These are phyloP conservation scores for Centella asiatica DNA, from an alignment of 129 eudicot genomes.

Conservation along the genomic window DNA sequence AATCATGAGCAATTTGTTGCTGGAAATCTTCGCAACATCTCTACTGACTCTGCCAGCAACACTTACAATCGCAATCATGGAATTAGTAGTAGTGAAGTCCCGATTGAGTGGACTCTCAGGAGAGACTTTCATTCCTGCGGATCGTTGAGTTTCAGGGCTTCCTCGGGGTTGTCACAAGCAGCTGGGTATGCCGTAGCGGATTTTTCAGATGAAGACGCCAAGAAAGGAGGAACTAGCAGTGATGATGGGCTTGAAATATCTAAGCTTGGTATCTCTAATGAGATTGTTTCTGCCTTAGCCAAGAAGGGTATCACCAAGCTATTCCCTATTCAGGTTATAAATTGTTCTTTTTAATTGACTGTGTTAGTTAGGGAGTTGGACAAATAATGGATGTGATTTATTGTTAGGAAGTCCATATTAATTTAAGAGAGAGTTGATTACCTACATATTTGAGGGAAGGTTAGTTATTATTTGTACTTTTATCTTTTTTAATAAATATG, in stretches of 20 bases:
- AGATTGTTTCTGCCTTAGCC: constrained; percentile 51
- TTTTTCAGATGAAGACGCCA: constrained; percentile 28
- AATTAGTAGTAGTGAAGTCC: background rate
- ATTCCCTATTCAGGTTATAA: constrained; percentile 79
- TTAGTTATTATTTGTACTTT: background rate
- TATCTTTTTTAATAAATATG: background rate
- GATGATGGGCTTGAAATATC: constrained; percentile 60
- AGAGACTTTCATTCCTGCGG: constrained; percentile 21
- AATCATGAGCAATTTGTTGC: background rate
- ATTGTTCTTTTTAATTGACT: background rate
- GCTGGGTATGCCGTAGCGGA: constrained; percentile 46
- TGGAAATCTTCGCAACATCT: background rate
- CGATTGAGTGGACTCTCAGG: background rate
- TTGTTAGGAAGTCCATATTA: too few species aligned
- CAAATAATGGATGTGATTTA: background rate
- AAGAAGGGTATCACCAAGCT: constrained; percentile 67
- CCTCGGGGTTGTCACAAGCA: constrained; percentile 25
- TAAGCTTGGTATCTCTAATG: constrained; percentile 61
- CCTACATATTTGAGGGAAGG: too few species aligned
- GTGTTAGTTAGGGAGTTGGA: background rate
- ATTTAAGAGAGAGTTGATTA: too few species aligned
- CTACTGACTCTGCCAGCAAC: background rate
- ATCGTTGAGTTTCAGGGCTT: constrained; percentile 26
- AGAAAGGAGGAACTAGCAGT: constrained; percentile 13
- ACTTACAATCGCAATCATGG: background rate